Base-by-base conservation (phyloP, 2,329 filamentous ascomycete species). In the Phyllosticta citrichinensis region DNA sequence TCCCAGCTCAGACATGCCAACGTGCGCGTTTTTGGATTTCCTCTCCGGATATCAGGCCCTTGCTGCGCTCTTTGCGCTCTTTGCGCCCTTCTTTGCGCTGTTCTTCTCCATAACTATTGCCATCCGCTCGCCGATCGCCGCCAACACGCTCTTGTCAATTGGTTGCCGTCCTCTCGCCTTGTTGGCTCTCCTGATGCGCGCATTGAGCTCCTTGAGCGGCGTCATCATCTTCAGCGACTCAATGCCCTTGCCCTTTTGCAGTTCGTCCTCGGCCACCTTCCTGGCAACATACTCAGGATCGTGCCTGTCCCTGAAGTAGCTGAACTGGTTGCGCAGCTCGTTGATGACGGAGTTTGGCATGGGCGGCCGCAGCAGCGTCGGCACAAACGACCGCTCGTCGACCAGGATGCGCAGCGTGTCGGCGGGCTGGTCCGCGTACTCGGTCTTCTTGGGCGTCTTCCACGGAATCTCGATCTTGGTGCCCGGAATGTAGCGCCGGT, bases 321-420 rank as follows among this genome's bases (percentile, higher is more conserved):
- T 89, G 81, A 87, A 96, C 71, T 86, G 87, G 78, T 88, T 87
- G 70, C 91, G 83, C 70, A 97, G 80, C 79, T 97, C 93, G 72
- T 96, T 86, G 65, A 96, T 81, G 47, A 97, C 82, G n/a, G 75
- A 77, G 30, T 80, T 75, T 5, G 93, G 91, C 81, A 96, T 90
- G 14, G 93, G 93, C 25, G 88, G 82, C 17, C 82, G 79, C 27
- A 91, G 78, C 24, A 97, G 79, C 40, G 85, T 88, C n/a, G 92
- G 91, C 60, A 87, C 79, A 71, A 89, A 96, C 1, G 88, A 89
- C 68, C 79, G 80, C 64, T 84, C 81, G 69, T 96, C 89, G 62
- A 91, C 88, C 60, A 87, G 82, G 71, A 87, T 84, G 65, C 89
- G 87, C 54, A 85, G 76, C 2, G 93, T 97, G 75, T 97, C 93